A percentile compares a stretch with the other conserved stretches of the same genome.
phyloP scores from a whole-genome alignment of 2,329 filamentous ascomycete genomes.

The Botrytis squamosa region DNA sequence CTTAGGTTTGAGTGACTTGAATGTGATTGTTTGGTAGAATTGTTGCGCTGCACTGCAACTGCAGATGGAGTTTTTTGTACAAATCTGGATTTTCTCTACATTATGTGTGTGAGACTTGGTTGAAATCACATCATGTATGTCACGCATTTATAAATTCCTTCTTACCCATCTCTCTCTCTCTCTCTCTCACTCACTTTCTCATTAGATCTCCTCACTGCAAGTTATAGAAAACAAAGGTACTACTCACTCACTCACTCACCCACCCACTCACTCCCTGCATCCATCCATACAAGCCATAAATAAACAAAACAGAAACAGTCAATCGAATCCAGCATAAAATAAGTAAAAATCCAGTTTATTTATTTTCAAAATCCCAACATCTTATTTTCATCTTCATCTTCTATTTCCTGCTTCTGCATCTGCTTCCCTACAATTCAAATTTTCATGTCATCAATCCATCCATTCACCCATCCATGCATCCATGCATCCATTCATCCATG shows the following conservation, averaged over 20 bases:
- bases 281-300: neutral
- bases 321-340: neutral
- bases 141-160: neutral
- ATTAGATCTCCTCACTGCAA: neutral
- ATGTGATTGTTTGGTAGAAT: neutral
- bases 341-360: neutral
- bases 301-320: neutral
- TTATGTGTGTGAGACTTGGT: neutral
- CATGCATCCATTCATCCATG: neutral
- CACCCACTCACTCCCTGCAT: neutral
- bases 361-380: conserved; percentile 2
- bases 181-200: neutral
- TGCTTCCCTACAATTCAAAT: neutral
- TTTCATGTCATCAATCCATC: neutral
- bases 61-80: neutral
- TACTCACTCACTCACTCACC: too few relatives aligned
- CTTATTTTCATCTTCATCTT: neutral
- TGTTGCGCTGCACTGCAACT: neutral
- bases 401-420: neutral
- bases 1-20: neutral
- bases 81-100: neutral
- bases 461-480: neutral
- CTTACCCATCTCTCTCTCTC: neutral
- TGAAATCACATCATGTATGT: neutral
- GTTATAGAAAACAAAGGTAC: neutral